Conservation (phyloP, 2,329 filamentous ascomycete species). For the Sporothrix luriei region DNA sequence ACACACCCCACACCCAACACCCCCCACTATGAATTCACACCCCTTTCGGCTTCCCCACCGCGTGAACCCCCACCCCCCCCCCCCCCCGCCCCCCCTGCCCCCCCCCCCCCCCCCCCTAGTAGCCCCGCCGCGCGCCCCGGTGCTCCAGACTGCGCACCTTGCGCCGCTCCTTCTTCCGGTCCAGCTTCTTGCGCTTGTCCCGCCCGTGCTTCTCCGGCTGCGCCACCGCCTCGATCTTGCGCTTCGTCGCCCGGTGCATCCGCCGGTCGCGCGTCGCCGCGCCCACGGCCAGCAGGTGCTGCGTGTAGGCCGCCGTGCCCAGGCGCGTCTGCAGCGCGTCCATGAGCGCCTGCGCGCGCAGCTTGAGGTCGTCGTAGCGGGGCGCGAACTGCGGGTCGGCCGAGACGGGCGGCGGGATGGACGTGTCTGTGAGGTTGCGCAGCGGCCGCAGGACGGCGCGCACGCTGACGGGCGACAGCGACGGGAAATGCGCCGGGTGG, state of each 20-base stretch:
- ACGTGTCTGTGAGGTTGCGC: constrained; percentile 80
- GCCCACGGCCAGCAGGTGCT: constrained; percentile 70
- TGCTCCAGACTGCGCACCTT: constrained; percentile 77
- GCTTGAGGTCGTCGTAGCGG: constrained; percentile 70
- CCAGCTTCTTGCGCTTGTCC: constrained; percentile 80
- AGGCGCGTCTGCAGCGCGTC: constrained; percentile 82
- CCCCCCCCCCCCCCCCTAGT: too few species aligned
- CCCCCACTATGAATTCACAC: too few species aligned
- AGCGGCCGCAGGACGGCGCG: constrained; percentile 63
- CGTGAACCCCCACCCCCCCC: too few species aligned
- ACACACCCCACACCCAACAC: too few species aligned
- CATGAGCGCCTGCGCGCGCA: constrained; percentile 75
- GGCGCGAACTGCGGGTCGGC: constrained; percentile 69
- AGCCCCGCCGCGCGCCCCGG: constrained; percentile 70
- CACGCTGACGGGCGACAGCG: constrained; percentile 53
- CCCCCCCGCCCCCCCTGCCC: too few species aligned
- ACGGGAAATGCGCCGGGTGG: constrained; percentile 53
- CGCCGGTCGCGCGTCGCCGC: constrained; percentile 71
- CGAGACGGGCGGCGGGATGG: constrained; percentile 71
- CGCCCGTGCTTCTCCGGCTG: constrained; percentile 76
- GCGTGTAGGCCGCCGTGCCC: constrained; percentile 78
- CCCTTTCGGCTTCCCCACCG: too few species aligned
- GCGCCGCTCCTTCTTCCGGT: constrained; percentile 79
- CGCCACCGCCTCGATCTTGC: constrained; percentile 83
- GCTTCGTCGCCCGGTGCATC: constrained; percentile 75